Conservation (phyloP, 2,329 filamentous ascomycete species). For the Scytalidium sp. region DNA sequence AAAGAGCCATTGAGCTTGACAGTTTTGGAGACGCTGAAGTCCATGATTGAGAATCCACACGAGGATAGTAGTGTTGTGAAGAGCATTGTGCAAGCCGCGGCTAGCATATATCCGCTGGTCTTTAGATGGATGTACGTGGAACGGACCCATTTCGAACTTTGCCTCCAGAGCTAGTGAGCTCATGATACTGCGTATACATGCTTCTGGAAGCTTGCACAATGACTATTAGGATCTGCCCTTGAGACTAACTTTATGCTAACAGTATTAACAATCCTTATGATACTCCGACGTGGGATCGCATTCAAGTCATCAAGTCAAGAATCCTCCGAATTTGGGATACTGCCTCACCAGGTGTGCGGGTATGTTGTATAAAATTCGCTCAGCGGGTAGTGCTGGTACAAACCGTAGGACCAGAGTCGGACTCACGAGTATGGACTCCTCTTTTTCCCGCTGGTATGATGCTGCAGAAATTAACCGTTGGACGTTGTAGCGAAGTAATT, state of each 20-base stretch:
- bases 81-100: slow-evolving; percentile 81
- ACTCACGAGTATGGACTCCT: slow-evolving; percentile 68
- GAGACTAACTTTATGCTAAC: slow-evolving; percentile 15
- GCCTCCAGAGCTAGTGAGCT: neutral
- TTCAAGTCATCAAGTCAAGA: slow-evolving; percentile 83
- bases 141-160: neutral
- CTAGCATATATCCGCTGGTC: slow-evolving; percentile 89
- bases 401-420: slow-evolving; percentile 76
- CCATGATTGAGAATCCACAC: slow-evolving; percentile 65
- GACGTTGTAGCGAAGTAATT: slow-evolving; percentile 57
- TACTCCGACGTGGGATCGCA: slow-evolving; percentile 78
- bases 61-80: slow-evolving; percentile 80
- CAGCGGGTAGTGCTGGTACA: slow-evolving; percentile 92
- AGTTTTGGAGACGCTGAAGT: slow-evolving; percentile 74
- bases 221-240: neutral
- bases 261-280: slow-evolving; percentile 89
- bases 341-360: slow-evolving; percentile 70
- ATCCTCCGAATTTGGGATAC: slow-evolving; percentile 88
- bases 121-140: slow-evolving; percentile 89
- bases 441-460: neutral
- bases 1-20: slow-evolving; percentile 78
- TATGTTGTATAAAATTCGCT: slow-evolving; percentile 97
- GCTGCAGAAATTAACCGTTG: slow-evolving; percentile 10
- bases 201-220: slow-evolving; percentile 1
- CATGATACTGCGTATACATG: neutral